These are phyloP conservation scores for Ophiostoma fasciatum DNA, from an alignment of 2,329 filamentous ascomycete species.

Conservation along the genomic window DNA sequence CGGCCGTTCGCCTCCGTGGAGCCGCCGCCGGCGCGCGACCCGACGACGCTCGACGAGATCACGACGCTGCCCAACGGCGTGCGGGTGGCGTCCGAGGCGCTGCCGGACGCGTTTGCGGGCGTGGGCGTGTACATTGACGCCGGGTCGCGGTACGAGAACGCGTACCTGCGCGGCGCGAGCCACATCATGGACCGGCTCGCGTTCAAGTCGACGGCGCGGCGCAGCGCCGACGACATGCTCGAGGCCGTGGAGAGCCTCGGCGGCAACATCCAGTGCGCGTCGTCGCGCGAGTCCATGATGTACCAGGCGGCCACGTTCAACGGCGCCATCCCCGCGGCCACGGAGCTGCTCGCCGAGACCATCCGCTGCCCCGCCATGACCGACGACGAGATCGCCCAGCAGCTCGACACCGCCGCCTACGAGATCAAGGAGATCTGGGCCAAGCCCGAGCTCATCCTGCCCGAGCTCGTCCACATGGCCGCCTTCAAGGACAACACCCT, in stretches of 20 bases:
- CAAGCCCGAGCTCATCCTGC: slow-evolving; percentile 89
- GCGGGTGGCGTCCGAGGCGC: slow-evolving; percentile 83
- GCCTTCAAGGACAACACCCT: slow-evolving; percentile 94
- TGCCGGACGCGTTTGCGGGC: slow-evolving; percentile 87
- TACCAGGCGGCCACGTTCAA: slow-evolving; percentile 99
- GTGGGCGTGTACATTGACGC: slow-evolving; percentile 94
- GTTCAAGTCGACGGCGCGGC: slow-evolving; percentile 71
- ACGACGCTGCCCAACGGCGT: slow-evolving; percentile 85
- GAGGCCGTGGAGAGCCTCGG: slow-evolving; percentile 78
- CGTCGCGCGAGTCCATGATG: slow-evolving; percentile 91
- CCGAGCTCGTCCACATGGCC: slow-evolving; percentile 87
- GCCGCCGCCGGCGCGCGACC: slow-evolving; percentile 36
- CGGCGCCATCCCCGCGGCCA: slow-evolving; percentile 66
- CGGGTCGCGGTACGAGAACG: slow-evolving; percentile 85
- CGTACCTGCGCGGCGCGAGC: slow-evolving; percentile 71
- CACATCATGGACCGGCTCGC: slow-evolving; percentile 93
- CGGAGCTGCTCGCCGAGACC: slow-evolving; percentile 80
- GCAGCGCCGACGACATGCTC: slow-evolving; percentile 69
- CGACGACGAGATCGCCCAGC: slow-evolving; percentile 71
- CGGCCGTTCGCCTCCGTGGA: slow-evolving; percentile 5
- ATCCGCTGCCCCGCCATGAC: slow-evolving; percentile 77
- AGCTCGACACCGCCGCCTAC: slow-evolving; percentile 83
- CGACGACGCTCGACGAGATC: slow-evolving; percentile 72
- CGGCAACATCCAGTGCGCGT: slow-evolving; percentile 94
- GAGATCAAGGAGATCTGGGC: slow-evolving; percentile 97